phyloP scores from a whole-genome alignment of 2,329 filamentous ascomycete species.

The Penicillium sp. region DNA sequence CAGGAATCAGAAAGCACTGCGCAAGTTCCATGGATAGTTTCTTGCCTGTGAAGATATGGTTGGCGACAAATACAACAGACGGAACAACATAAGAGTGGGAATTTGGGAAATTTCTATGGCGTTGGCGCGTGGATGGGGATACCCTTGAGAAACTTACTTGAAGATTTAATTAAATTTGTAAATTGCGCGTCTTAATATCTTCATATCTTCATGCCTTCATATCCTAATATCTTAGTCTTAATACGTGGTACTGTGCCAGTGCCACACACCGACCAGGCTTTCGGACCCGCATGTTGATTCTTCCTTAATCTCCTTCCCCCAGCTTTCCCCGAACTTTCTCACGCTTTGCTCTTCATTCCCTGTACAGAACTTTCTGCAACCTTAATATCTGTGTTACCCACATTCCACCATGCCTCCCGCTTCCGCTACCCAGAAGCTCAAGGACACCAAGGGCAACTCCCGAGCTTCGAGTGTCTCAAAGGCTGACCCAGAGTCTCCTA shows the following conservation, averaged over 20 bases:
- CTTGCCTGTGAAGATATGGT: too few species aligned
- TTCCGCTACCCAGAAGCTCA: slow-evolving; percentile 61
- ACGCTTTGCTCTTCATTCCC: slow-evolving; percentile 9
- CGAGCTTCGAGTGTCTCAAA: slow-evolving; percentile 38
- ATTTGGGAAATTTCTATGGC: too few species aligned
- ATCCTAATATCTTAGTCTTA: too few species aligned
- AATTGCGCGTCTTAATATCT: neutral
- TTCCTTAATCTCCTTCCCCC: slow-evolving; percentile 6
- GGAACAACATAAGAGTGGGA: too few species aligned
- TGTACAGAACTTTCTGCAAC: slow-evolving; percentile 15
- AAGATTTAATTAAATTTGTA: neutral
- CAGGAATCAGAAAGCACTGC: slow-evolving; percentile 57
- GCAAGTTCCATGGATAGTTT: slow-evolving; percentile 64
- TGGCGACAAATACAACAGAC: too few species aligned
- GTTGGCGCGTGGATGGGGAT: neutral
- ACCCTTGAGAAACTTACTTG: neutral
- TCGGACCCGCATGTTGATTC: slow-evolving; percentile 32
- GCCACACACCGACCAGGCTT: slow-evolving; percentile 11
- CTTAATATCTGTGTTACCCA: slow-evolving; percentile 22
- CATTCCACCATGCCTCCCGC: slow-evolving; percentile 60
- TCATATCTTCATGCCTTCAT: too few species aligned
- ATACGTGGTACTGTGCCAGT: neutral
- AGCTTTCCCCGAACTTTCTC: slow-evolving; percentile 7
- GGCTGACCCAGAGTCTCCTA: slow-evolving; percentile 33
- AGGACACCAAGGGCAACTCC: slow-evolving; percentile 57